Conservation (phyloP, 768 basidiomycete species). For the Suillus americanus region DNA sequence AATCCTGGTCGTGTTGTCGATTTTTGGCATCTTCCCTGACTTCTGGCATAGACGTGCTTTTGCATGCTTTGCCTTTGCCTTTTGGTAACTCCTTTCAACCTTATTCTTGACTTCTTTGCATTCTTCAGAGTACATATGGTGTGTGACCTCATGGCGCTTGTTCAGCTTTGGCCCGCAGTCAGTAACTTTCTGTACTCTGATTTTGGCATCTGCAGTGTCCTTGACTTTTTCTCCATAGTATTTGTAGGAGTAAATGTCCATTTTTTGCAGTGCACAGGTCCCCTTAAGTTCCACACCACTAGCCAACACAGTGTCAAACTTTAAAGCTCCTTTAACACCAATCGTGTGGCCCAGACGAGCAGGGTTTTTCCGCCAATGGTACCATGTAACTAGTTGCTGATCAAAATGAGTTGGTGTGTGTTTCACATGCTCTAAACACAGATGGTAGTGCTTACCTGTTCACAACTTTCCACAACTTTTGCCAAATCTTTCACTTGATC, state of each 20-base stretch:
- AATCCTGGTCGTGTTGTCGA: background rate
- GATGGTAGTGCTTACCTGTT: background rate
- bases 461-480: background rate
- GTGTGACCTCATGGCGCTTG: background rate
- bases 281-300: background rate
- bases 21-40: background rate
- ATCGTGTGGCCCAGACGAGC: background rate
- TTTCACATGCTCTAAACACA: background rate
- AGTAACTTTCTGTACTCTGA: background rate
- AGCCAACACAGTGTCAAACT: background rate
- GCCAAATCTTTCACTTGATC: background rate
- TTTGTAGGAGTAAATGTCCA: background rate
- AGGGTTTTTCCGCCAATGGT: background rate
- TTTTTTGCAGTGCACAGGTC: background rate
- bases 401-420: background rate
- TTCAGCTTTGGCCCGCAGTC: background rate
- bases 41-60: background rate
- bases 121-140: background rate
- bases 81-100: background rate
- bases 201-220: background rate
- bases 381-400: background rate
- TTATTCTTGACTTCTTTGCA: background rate
- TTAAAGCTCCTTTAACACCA: background rate
- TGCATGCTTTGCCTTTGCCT: background rate
- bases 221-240: background rate